Evolutionary conservation across 345 rosid species (phyloP).

Genomic region (Leavenworthia alabamica): DNA sequence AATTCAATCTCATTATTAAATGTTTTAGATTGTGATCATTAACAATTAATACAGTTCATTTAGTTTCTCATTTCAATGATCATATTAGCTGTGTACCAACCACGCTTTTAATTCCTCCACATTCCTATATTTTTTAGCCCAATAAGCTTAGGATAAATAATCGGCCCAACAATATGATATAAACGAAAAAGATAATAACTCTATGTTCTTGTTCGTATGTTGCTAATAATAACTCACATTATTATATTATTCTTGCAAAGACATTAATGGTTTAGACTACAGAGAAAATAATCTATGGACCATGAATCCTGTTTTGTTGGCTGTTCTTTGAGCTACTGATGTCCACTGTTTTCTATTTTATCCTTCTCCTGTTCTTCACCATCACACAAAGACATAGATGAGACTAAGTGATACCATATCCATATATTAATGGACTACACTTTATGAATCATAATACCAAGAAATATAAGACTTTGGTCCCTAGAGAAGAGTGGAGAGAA

Average conservation of each 20-base stretch:
- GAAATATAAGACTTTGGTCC: not conserved
- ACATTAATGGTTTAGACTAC: conserved; percentile 7
- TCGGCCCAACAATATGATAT: too few relatives aligned
- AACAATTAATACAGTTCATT: too few relatives aligned
- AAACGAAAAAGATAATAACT: too few relatives aligned
- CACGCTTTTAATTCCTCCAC: too few relatives aligned
- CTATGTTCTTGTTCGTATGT: not conserved
- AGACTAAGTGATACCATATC: not conserved
- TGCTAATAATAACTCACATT: conserved; percentile 4
- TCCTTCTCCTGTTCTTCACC: not conserved
- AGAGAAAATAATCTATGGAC: conserved; percentile 10
- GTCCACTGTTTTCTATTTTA: conserved; percentile 1
- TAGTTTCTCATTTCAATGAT: too few relatives aligned
- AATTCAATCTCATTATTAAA: too few relatives aligned
- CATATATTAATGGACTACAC: not conserved
- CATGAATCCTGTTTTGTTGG: not conserved
- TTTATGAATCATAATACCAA: not conserved
- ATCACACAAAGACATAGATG: not conserved
- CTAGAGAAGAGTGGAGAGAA: not conserved
- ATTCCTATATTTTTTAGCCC: too few relatives aligned
- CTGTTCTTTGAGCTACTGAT: conserved; percentile 3
- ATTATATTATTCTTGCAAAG: conserved; percentile 1
- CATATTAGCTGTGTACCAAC: too few relatives aligned
- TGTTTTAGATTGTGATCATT: too few relatives aligned
- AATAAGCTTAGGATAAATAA: too few relatives aligned